Evolutionary conservation across 371 early-diverging fungal species (phyloP), one percentile per base, ranked within the genome.

Genomic region (Mortierella sp.): DNA sequence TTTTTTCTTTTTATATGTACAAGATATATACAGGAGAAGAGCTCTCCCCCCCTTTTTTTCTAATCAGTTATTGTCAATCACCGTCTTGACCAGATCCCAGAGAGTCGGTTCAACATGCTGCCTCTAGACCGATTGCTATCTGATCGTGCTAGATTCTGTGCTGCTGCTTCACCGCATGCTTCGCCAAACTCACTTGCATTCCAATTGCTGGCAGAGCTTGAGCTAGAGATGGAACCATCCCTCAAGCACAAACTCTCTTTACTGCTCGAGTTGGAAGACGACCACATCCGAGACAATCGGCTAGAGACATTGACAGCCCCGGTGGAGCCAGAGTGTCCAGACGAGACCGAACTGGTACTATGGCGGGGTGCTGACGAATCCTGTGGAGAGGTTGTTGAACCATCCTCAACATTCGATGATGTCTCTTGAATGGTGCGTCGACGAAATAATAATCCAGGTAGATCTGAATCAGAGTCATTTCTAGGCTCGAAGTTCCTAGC

Each of bases 41-140:
- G 32, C 45, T 12, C 16, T 12, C 12, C 18, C 18, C 12, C 16
- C 12, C n/a, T 57, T 57, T 26, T 28, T 18, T 57, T n/a, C 11
- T 70, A 54, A 66, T 12, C 71, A 55, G 10, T 10, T 37, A 45
- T 18, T 45, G 2, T 45, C 18, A 47, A 47, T 76, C 63, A 77
- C 8, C 72, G 72, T 14, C 77, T 68, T 5, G 68, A 68, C 79
- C 79, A 79, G 52, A 79, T 73, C 2, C 79, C 79, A 26, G 79
- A 79, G 3, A 79, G 70, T 6, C 79, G 70, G 40, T 79, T 69
- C 40, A 79, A 45, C 79, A 79, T 71, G 12, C 75, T 60, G 40
- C 43, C 35, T 26, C 65, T 49, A 16, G 73, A 24, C 9, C 72
- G 77, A 9, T 26, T 65, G 6, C 39, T 61, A 2, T 75, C 66